A percentile compares a stretch with the other conserved stretches of the same genome.
Conservation (phyloP, 1,284 basidiomycete genomes). For the Cutaneotrichosporon cavernicola region DNA sequence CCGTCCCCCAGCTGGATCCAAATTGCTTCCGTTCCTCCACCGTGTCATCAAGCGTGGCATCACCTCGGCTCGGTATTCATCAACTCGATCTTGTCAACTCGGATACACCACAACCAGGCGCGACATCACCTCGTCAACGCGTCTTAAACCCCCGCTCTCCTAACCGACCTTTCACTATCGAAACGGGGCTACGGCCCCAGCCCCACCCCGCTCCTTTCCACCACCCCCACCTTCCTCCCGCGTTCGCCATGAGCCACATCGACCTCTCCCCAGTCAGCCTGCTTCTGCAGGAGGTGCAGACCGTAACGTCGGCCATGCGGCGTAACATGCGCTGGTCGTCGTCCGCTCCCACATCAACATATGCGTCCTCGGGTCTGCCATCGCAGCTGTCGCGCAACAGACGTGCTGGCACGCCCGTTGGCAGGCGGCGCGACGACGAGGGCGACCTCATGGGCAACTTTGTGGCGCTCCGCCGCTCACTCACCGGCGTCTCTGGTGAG, state of each 20-base stretch:
- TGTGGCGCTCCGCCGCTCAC: constrained; percentile 73
- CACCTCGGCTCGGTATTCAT: not conserved
- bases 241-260: constrained; percentile 17
- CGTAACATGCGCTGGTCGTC: constrained; percentile 89
- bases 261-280: constrained; percentile 49
- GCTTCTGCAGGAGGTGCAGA: constrained; percentile 69
- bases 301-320: constrained; percentile 94
- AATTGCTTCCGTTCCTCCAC: not conserved
- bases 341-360: constrained; percentile 51
- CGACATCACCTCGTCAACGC: not conserved
- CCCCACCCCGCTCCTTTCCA: constrained; percentile 5
- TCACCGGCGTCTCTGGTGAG: constrained; percentile 70
- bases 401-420: constrained; percentile 4
- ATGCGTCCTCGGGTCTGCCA: constrained; percentile 32
- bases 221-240: not conserved
- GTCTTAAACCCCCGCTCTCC: not conserved
- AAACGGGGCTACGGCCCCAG: constrained; percentile 6
- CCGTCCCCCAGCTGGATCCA: not conserved
- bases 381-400: constrained; percentile 28
- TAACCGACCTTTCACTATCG: not conserved
- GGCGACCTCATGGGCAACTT: constrained; percentile 85
- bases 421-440: constrained; percentile 32
- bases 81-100: not conserved
- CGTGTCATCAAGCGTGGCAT: not conserved
- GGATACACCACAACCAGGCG: not conserved